Percentiles rank a stretch among this genome's conserved stretches.
These are phyloP conservation scores for Cyclostephanos tholiformis DNA, from an alignment of 108 stramenopile genomes.

Conservation along the genomic window DNA sequence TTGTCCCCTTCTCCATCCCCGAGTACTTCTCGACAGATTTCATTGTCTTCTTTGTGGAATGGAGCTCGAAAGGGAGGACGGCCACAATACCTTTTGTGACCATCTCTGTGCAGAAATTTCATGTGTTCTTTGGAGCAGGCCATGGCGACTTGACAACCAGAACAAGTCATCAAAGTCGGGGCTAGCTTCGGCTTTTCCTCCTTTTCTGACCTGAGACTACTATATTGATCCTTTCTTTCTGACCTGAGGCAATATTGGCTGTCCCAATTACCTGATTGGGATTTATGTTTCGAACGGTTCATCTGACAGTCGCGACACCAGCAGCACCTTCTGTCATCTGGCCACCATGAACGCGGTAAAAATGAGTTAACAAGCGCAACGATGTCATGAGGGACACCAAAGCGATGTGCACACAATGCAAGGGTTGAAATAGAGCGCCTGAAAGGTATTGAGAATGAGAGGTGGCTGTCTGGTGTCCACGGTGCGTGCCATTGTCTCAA, in stretches of 20 bases:
- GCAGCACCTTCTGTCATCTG: conserved; percentile 48
- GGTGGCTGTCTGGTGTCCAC: conserved; percentile 55
- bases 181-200: not conserved
- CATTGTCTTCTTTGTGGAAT: conserved; percentile 33
- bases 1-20: conserved; percentile 5
- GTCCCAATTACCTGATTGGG: conserved; percentile 28
- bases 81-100: conserved; percentile 47
- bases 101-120: conserved; percentile 36
- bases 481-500: conserved; percentile 49
- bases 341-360: conserved; percentile 55
- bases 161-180: conserved; percentile 19
- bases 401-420: conserved; percentile 48
- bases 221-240: conserved; percentile 3
- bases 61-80: conserved; percentile 47
- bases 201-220: conserved; percentile 1
- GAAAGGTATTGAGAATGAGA: conserved; percentile 43
- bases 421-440: conserved; percentile 33
- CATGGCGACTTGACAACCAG: conserved; percentile 31
- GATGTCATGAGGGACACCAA: conserved; percentile 50
- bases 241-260: not conserved
- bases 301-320: conserved; percentile 51
- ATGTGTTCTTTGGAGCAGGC: conserved; percentile 51
- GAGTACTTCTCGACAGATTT: conserved; percentile 36
- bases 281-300: conserved; percentile 23
- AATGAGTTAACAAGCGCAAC: conserved; percentile 39